Conservation (phyloP, 2,329 filamentous ascomycete genomes). For the Penicillium aurantiogriseum region DNA sequence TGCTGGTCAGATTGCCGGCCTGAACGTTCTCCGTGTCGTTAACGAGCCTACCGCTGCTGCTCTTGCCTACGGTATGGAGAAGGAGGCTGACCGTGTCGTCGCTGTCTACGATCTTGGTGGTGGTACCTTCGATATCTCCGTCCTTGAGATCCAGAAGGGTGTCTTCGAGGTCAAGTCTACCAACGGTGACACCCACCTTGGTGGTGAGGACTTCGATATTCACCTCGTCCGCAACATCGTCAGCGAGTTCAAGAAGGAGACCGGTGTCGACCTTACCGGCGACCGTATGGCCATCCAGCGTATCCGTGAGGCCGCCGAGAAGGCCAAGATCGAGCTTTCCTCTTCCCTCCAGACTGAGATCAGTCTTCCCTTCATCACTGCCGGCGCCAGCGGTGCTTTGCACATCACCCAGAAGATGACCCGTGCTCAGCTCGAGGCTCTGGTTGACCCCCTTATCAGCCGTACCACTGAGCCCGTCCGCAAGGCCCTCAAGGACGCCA, state of each 20-base stretch:
- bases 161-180: slow-evolving; percentile 99
- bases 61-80: slow-evolving; percentile 93
- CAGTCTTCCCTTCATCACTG: slow-evolving; percentile 98
- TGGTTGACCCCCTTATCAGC: slow-evolving; percentile 85
- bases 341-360: slow-evolving; percentile 95
- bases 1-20: slow-evolving; percentile 90
- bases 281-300: slow-evolving; percentile 99
- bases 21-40: slow-evolving; percentile 95
- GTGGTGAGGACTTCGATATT: slow-evolving; percentile 98
- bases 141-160: slow-evolving; percentile 95
- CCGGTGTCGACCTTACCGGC: slow-evolving; percentile 79
- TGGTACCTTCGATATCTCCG: slow-evolving; percentile 98
- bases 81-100: slow-evolving; percentile 83
- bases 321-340: slow-evolving; percentile 98
- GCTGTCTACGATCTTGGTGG: slow-evolving; percentile 97
- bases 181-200: slow-evolving; percentile 97
- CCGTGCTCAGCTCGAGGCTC: slow-evolving; percentile 85
- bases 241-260: slow-evolving; percentile 94
- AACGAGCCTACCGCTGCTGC: slow-evolving; percentile 97
- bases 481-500: slow-evolving; percentile 95
- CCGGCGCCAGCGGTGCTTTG: slow-evolving; percentile 91
- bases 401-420: slow-evolving; percentile 97
- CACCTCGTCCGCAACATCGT: slow-evolving; percentile 90
- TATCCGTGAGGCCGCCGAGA: slow-evolving; percentile 97
- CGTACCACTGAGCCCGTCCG: slow-evolving; percentile 88